Percentiles rank a stretch among this genome's conserved stretches.
phyloP scores from a whole-genome alignment of 169 alveolate genomes.

The Eimeria zaria region DNA sequence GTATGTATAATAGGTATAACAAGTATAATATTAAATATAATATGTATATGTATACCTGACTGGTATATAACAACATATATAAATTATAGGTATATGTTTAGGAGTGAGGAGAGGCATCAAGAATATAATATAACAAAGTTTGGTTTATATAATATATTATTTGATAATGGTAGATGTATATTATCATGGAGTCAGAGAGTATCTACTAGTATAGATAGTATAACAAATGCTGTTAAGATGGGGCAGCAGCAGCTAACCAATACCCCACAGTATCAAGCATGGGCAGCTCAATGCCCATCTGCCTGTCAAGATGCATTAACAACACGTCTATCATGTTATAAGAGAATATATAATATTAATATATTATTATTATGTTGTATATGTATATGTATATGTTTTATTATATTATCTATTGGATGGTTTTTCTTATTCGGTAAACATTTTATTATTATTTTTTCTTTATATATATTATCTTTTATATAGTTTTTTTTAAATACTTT shows the following conservation, averaged over 20 bases:
- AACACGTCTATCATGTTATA: slow-evolving; percentile 74
- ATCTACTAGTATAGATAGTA: background rate
- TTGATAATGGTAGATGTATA: slow-evolving; percentile 29
- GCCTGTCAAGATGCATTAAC: slow-evolving; percentile 80
- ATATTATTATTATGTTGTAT: slow-evolving; percentile 46
- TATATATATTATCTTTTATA: no score
- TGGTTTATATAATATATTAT: slow-evolving; percentile 69
- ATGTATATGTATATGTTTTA: slow-evolving; percentile 25
- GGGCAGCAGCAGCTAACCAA: slow-evolving; percentile 68
- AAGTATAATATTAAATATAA: background rate
- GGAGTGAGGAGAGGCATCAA: slow-evolving; percentile 46
- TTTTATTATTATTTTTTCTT: slow-evolving; percentile 11
- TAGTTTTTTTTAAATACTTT: no score
- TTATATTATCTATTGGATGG: slow-evolving; percentile 48
- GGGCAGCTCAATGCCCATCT: slow-evolving; percentile 84
- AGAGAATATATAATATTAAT: slow-evolving; percentile 28
- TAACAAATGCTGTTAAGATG: slow-evolving; percentile 23
- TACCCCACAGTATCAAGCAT: slow-evolving; percentile 67
- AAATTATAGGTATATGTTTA: slow-evolving; percentile 72
- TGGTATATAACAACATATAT: slow-evolving; percentile 24
- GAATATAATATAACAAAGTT: background rate
- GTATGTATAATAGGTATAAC: background rate
- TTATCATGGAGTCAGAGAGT: slow-evolving; percentile 69
- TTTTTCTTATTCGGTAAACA: slow-evolving; percentile 62
- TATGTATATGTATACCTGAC: background rate